Evolutionary conservation across 345 rosid species (phyloP).

Genomic region (Dovyalis caffra): DNA sequence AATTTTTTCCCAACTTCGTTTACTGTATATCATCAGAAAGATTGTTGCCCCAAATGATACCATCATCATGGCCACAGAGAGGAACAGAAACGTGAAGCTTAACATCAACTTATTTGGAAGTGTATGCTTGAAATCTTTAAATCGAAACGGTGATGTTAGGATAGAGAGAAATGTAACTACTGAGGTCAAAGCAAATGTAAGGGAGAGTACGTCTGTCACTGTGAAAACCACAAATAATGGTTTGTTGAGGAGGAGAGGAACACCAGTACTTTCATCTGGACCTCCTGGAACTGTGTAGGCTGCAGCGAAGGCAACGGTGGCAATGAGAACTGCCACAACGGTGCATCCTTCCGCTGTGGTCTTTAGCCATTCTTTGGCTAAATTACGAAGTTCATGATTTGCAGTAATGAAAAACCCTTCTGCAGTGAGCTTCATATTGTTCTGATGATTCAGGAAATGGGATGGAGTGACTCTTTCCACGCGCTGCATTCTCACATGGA

Average conservation of each 20-base stretch:
- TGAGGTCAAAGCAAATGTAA: slow-evolving; percentile 48
- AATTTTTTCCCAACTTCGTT: slow-evolving; percentile 5
- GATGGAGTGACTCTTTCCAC: not conserved
- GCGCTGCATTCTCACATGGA: slow-evolving; percentile 5
- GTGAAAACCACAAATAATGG: slow-evolving; percentile 38
- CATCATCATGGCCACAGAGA: slow-evolving; percentile 12
- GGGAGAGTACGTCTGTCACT: slow-evolving; percentile 45
- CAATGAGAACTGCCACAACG: slow-evolving; percentile 53
- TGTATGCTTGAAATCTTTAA: slow-evolving; percentile 3
- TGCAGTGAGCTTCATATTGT: slow-evolving; percentile 1
- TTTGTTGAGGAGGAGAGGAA: slow-evolving; percentile 13
- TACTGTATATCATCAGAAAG: slow-evolving; percentile 1
- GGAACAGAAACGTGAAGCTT: slow-evolving; percentile 12
- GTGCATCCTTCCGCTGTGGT: slow-evolving; percentile 51
- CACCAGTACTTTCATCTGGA: slow-evolving; percentile 18
- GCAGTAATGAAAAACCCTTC: not conserved
- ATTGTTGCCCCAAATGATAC: slow-evolving; percentile 10
- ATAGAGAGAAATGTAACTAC: slow-evolving; percentile 53
- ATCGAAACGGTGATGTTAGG: slow-evolving; percentile 34
- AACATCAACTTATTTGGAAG: slow-evolving; percentile 11
- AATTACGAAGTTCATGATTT: slow-evolving; percentile 27
- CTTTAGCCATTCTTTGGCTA: slow-evolving; percentile 59
- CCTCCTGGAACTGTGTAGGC: slow-evolving; percentile 54
- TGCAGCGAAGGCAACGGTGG: slow-evolving; percentile 59
- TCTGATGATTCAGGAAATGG: slow-evolving; percentile 8